Base-by-base conservation (phyloP, 148 eudicot genomes). In the Arbutus unedo region DNA sequence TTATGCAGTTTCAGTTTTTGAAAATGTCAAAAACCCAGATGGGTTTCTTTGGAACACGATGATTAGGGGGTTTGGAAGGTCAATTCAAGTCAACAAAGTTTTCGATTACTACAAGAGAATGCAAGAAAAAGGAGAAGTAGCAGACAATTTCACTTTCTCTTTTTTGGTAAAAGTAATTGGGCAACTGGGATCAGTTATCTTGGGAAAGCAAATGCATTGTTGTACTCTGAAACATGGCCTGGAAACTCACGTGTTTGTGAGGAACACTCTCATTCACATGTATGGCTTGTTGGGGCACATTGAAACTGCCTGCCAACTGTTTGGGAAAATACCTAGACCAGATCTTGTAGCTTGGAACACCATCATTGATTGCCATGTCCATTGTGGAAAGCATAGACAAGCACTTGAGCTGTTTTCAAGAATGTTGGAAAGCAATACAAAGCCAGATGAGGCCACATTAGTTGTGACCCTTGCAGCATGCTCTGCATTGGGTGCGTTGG, bases 171-270 rank as follows among this genome's bases (percentile, higher is more conserved):
- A 87, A 62, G 81, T 79, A 47, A 59, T 82, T 79, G 86, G 89
- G 60, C 84, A 82, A 55, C 25, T 81, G 21, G 85, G 89, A n/a
- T 84, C 84, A 19, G 77, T 74, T 78, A n/a, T 60, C 54, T 84
- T 87, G 75, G 92, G 93, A 48, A 87, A 84, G 83, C 88, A 86
- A 56, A 8, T 91, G 13, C 93, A 91, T 85, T 84, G 91, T 83
- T 81, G 80, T 67, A 81, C 81, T 44, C 56, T 89, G 51, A 88
- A 88, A 78, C 87, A 84, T 86, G 93, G 93, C 21, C 77, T 90
- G 54, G 81, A 82, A 41, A 73, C 54, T 15, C 87, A 89, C 71
- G 86, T 88, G 77, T 87, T 67, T 88, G 90, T 85, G 21, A 86
- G 89, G 60, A 90, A 89, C 73, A 77, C 93, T 13, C 81, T 86